Evolutionary conservation across 495 filamentous ascomycete genomes (phyloP).

Genomic region (Penicillium angulare): DNA sequence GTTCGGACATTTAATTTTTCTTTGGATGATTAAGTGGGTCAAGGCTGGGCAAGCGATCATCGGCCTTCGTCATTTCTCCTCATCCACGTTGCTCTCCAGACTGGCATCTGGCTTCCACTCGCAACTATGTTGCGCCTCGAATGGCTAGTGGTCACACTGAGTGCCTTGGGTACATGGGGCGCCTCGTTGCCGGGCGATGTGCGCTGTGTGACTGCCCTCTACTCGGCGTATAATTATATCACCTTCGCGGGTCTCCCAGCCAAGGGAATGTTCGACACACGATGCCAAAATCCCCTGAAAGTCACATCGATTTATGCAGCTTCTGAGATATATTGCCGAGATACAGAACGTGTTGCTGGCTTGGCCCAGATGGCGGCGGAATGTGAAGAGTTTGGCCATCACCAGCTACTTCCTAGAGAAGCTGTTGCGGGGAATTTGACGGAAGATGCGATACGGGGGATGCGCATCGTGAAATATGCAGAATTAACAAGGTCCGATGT

Average conservation of each 20-base stretch:
- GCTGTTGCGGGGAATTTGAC: slow-evolving; percentile 38
- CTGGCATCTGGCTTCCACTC: not conserved
- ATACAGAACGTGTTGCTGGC: slow-evolving; percentile 26
- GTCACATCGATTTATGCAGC: slow-evolving; percentile 43
- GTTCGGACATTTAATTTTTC: not conserved
- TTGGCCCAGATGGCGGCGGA: slow-evolving; percentile 19
- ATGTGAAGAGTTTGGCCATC: slow-evolving; percentile 28
- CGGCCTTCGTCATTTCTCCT: slow-evolving; percentile 9
- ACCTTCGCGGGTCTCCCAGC: slow-evolving; percentile 28
- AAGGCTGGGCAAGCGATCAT: not conserved
- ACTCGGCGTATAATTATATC: slow-evolving; percentile 38
- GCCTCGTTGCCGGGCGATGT: slow-evolving; percentile 24
- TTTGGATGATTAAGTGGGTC: not conserved
- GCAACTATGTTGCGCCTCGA: slow-evolving; percentile 11
- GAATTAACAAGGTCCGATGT: slow-evolving; percentile 23
- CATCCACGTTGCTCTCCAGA: slow-evolving; percentile 1
- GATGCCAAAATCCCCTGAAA: slow-evolving; percentile 35
- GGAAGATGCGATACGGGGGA: slow-evolving; percentile 29
- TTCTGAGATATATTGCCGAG: slow-evolving; percentile 31
- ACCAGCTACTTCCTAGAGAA: slow-evolving; percentile 30
- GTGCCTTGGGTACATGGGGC: slow-evolving; percentile 4
- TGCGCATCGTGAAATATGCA: slow-evolving; percentile 31
- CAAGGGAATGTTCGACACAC: slow-evolving; percentile 23
- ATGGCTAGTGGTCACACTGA: slow-evolving; percentile 15
- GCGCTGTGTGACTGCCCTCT: slow-evolving; percentile 39